Percentiles rank a stretch among this genome's conserved stretches.
phyloP scores from a whole-genome alignment of 2,329 filamentous ascomycete species.

The Trichoderma koningiopsis region DNA sequence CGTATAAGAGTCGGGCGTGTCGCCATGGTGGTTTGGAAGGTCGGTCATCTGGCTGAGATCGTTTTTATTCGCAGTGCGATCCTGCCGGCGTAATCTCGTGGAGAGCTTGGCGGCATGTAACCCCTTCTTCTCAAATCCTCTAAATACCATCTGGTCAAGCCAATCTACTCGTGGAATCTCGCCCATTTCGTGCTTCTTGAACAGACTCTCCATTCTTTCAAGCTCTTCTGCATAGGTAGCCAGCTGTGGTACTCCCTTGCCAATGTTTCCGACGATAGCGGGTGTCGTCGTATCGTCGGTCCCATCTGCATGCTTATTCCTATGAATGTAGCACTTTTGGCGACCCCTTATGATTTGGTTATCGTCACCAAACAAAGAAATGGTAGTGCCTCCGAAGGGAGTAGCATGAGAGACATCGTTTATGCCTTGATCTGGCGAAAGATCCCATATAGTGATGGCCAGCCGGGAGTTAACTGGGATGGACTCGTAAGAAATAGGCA shows the following conservation, averaged over 20 bases:
- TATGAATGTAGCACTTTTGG: slow-evolving; percentile 86
- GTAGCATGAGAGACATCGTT: slow-evolving; percentile 75
- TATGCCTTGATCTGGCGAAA: slow-evolving; percentile 75
- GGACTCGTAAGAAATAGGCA: slow-evolving; percentile 82
- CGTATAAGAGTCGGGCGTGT: slow-evolving; percentile 53
- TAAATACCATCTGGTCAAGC: slow-evolving; percentile 93
- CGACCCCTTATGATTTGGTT: slow-evolving; percentile 89
- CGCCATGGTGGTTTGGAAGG: slow-evolving; percentile 44
- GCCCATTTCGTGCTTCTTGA: slow-evolving; percentile 98
- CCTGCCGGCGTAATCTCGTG: slow-evolving; percentile 58
- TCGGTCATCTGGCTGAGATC: slow-evolving; percentile 35
- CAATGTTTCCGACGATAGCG: slow-evolving; percentile 59
- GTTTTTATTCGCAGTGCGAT: slow-evolving; percentile 41
- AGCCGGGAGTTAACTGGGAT: slow-evolving; percentile 81
- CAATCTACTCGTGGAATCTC: slow-evolving; percentile 92
- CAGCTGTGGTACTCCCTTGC: slow-evolving; percentile 52
- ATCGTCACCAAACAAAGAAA: slow-evolving; percentile 88
- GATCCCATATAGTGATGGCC: slow-evolving; percentile 93
- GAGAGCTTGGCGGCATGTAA: slow-evolving; percentile 65
- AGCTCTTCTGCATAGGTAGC: slow-evolving; percentile 80
- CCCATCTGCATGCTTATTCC: slow-evolving; percentile 82
- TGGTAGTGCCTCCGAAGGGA: slow-evolving; percentile 91
- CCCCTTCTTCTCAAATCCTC: slow-evolving; percentile 79
- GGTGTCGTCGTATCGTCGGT: slow-evolving; percentile 79
- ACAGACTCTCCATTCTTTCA: slow-evolving; percentile 81